phyloP scores from a whole-genome alignment of 805 yeast genomes.

The Myxozyma kluyveri region DNA sequence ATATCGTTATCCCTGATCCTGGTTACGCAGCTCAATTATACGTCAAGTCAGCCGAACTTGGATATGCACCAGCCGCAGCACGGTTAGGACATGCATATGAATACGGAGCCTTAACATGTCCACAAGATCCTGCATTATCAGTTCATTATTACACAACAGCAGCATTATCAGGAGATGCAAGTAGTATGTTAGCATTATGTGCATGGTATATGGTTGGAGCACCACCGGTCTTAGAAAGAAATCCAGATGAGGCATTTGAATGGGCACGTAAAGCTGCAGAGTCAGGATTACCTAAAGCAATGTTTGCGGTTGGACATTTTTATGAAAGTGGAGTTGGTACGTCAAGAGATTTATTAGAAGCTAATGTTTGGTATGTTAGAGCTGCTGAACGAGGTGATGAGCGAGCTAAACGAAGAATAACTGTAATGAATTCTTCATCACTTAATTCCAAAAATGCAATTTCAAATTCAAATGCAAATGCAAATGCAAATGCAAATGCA shows the following conservation, averaged over 20 bases:
- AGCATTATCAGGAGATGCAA: constrained; percentile 82
- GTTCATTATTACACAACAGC: constrained; percentile 92
- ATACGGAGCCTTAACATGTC: constrained; percentile 62
- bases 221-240: constrained; percentile 73
- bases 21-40: constrained; percentile 82
- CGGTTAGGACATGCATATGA: constrained; percentile 82
- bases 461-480: no score
- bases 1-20: constrained; percentile 78
- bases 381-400: constrained; percentile 66
- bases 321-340: constrained; percentile 88
- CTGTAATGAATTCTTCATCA: constrained; percentile 8
- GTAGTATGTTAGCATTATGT: constrained; percentile 87
- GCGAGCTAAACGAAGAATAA: constrained; percentile 45
- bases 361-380: constrained; percentile 69
- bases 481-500: no score
- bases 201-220: constrained; percentile 96
- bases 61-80: constrained; percentile 77
- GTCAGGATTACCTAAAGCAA: constrained; percentile 73
- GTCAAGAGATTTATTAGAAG: constrained; percentile 51
- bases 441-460: constrained; percentile 7
- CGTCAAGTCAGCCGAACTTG: constrained; percentile 83
- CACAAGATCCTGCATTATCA: constrained; percentile 76
- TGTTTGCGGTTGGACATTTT: constrained; percentile 78
- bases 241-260: constrained; percentile 82
- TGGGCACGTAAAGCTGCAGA: constrained; percentile 91